A percentile compares a stretch with the other conserved stretches of the same genome.
Conservation (phyloP, 176 grass and related monocot genomes). For the Musa acuminata region DNA sequence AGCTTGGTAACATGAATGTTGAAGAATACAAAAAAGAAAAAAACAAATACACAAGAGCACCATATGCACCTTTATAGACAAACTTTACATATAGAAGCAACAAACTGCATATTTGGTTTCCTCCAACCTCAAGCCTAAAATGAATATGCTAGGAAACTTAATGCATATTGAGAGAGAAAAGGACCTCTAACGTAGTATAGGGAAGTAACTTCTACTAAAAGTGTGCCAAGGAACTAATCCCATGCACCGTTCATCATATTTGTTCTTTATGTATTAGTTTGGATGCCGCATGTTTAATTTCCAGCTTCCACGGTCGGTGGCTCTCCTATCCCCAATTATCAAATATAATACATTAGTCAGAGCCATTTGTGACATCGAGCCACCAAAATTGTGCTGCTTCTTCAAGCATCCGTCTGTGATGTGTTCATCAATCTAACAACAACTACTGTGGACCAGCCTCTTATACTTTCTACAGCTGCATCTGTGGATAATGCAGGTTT, state of each 20-base stretch:
- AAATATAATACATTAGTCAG: not conserved
- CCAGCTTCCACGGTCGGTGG: not conserved
- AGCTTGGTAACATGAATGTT: not conserved
- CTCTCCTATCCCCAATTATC: not conserved
- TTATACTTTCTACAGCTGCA: not conserved
- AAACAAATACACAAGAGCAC: not conserved
- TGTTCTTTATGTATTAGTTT: not conserved
- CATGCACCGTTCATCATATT: not conserved
- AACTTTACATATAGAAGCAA: not conserved
- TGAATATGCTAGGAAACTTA: not conserved
- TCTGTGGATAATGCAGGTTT: not conserved
- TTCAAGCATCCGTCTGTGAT: not conserved
- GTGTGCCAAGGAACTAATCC: not conserved
- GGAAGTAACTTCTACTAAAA: not conserved
- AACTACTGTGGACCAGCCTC: not conserved
- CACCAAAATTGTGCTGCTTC: not conserved
- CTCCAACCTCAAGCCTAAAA: not conserved
- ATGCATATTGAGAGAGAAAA: not conserved
- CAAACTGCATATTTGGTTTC: not conserved
- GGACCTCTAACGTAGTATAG: not conserved
- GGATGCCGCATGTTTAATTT: not conserved
- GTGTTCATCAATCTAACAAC: not conserved
- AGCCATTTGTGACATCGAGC: not conserved
- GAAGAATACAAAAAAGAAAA: not conserved
- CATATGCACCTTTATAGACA: not conserved